These are phyloP conservation scores for Lonicera japonica DNA, from an alignment of 129 eudicot species.

Conservation along the genomic window DNA sequence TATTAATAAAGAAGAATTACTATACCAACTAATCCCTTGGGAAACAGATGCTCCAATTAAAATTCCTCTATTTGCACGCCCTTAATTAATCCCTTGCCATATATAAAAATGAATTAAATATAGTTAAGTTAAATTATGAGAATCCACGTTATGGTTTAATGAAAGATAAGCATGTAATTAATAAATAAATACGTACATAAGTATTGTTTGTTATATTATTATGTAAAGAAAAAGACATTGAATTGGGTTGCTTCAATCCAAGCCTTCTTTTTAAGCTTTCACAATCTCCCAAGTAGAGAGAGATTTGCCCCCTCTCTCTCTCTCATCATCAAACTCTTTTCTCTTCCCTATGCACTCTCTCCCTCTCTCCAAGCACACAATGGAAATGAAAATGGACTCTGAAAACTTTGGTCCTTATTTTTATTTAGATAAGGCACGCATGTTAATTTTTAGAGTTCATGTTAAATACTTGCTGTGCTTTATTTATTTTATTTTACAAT, in stretches of 20 bases:
- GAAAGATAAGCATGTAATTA: not conserved
- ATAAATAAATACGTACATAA: too few species aligned
- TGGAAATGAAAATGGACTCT: slow-evolving; percentile 23
- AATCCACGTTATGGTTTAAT: not conserved
- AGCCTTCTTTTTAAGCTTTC: slow-evolving; percentile 40
- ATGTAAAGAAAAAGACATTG: slow-evolving; percentile 17
- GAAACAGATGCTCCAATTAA: slow-evolving; percentile 28
- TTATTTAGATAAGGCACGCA: too few species aligned
- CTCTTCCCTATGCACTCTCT: slow-evolving; percentile 25
- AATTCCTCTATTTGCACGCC: slow-evolving; percentile 28
- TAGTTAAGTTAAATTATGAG: not conserved
- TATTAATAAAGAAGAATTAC: slow-evolving; percentile 1
- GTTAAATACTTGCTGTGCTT: too few species aligned
- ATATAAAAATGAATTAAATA: too few species aligned
- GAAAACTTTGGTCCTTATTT: slow-evolving; percentile 43
- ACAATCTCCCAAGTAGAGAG: slow-evolving; percentile 55
- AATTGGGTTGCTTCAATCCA: slow-evolving; percentile 32
- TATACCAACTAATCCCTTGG: slow-evolving; percentile 20
- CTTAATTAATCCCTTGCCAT: slow-evolving; percentile 4
- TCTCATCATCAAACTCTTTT: slow-evolving; percentile 16
- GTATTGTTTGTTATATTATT: too few species aligned
- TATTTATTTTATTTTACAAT: too few species aligned
- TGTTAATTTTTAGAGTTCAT: too few species aligned
- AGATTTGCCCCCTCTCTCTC: slow-evolving; percentile 28
- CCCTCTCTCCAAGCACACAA: not conserved